Base-by-base conservation (phyloP, 192 early-diverging fungal species). In the Coemansia pectinata region DNA sequence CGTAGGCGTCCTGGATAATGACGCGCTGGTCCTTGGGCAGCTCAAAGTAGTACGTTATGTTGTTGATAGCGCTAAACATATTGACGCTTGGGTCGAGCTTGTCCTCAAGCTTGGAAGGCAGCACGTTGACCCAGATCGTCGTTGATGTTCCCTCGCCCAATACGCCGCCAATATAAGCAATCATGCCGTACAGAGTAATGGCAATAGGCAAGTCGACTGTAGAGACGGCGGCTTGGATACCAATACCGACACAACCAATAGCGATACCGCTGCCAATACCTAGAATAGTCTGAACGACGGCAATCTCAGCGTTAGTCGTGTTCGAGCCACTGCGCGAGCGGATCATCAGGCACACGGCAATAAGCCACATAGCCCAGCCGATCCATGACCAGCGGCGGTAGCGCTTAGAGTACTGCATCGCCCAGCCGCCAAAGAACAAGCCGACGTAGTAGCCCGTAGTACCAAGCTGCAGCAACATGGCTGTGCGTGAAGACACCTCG, bases 351-450 rank as follows among this genome's bases (percentile, higher is more conserved):
- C 80, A 71, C 10, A 77, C 75, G 5, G 68, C 71, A 19, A 77
- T 38, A 14, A 77, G 41, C 72, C 72, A 77, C 75, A 83, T 34
- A 9, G 48, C 71, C 80, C 80, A 83, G 11, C 80, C 80, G 15
- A 68, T 29, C 80, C 80, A 77, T 12, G 75, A 44, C 80, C 80
- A 83, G 29, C 80, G 52, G 1, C 80, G 71, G 45, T 83, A 83
- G 1, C 80, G 59, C 60, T 69, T 71, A 8, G 69, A 69, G 29
- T 42, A 74, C 69, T 83, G 80, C 71, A 83, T 83, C 4, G 80
- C 80, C 75, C 80, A 83, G 57, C 80, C 80, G 34, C 75, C 80
- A 11, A 69, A 10, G 19, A 83, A 74, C 72, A 83, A 23, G 2
- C 80, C 80, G 0, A 74, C 75, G 21, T 74, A 69, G 59, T 77